A percentile compares a stretch with the other conserved stretches of the same genome.
These are phyloP conservation scores for Dothideomycetes sp. DNA, from an alignment of 2,329 filamentous ascomycete genomes.

Conservation along the genomic window DNA sequence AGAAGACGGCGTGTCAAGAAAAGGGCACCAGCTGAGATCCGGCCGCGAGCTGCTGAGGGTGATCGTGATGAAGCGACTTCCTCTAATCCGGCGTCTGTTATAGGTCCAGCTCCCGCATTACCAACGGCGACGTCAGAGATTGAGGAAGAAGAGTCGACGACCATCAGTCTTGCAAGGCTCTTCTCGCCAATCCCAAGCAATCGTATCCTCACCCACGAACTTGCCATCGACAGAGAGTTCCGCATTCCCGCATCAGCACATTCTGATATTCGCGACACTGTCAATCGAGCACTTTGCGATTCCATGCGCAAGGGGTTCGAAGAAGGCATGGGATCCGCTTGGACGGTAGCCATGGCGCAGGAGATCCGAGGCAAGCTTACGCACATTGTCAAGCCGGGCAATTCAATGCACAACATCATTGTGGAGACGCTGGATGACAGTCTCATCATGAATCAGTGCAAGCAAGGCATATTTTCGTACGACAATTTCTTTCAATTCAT, in stretches of 20 bases:
- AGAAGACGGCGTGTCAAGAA: constrained; percentile 53
- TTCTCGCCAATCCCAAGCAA: constrained; percentile 60
- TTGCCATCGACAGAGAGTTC: constrained; percentile 70
- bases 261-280: constrained; percentile 46
- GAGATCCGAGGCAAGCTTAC: constrained; percentile 63
- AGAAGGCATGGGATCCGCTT: constrained; percentile 52
- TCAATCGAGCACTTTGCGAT: constrained; percentile 48
- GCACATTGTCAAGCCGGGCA: constrained; percentile 57
- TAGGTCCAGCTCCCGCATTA: constrained; percentile 11
- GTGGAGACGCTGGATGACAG: constrained; percentile 65
- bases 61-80: constrained; percentile 12
- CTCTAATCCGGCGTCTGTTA: constrained; percentile 3
- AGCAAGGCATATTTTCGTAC: constrained; percentile 65
- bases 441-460: constrained; percentile 57
- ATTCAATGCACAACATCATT: constrained; percentile 64
- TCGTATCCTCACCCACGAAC: constrained; percentile 63
- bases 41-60: constrained; percentile 53
- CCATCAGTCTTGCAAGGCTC: constrained; percentile 24
- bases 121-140: not conserved
- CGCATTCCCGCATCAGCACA: constrained; percentile 50
- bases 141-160: not conserved
- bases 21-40: constrained; percentile 58
- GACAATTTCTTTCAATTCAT: constrained; percentile 71
- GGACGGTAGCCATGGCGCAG: constrained; percentile 60
- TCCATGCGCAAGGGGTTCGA: constrained; percentile 54